These are phyloP conservation scores for Cryptococcus sp. DNA, from an alignment of 1,284 basidiomycete species.

Conservation along the genomic window DNA sequence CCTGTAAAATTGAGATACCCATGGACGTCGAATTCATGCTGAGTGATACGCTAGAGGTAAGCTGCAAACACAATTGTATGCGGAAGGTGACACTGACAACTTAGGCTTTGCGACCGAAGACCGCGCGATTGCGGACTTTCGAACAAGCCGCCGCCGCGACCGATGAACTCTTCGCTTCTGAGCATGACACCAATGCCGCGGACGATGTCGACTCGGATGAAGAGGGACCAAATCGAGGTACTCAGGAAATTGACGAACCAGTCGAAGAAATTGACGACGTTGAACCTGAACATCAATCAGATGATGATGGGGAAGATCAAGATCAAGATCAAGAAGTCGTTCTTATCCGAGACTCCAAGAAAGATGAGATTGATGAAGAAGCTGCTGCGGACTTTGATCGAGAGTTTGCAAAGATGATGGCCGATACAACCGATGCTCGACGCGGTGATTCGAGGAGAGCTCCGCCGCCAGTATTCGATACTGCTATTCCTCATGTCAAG, in stretches of 20 bases:
- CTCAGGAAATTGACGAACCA: constrained; percentile 8
- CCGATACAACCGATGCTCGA: constrained; percentile 75
- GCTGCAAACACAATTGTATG: constrained; percentile 18
- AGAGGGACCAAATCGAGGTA: constrained; percentile 9
- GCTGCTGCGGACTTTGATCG: constrained; percentile 91
- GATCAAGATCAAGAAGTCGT: constrained; percentile 56
- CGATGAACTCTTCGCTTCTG: constrained; percentile 75
- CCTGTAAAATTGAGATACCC: constrained; percentile 79
- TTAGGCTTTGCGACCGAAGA: constrained; percentile 78
- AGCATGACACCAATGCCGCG: constrained; percentile 11
- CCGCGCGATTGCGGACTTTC: constrained; percentile 63
- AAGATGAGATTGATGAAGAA: constrained; percentile 58
- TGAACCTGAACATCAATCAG: background rate
- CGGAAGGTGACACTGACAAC: background rate
- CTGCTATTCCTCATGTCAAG: constrained; percentile 63
- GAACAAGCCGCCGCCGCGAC: constrained; percentile 81
- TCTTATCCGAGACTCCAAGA: constrained; percentile 52
- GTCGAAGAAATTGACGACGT: constrained; percentile 1
- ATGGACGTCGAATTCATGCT: constrained; percentile 99
- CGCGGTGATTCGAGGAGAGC: constrained; percentile 79
- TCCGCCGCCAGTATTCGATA: constrained; percentile 77
- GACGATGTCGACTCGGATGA: constrained; percentile 20
- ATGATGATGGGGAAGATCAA: constrained; percentile 23
- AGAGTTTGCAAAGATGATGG: constrained; percentile 92
- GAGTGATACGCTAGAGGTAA: constrained; percentile 83